Conservation (phyloP, 106 monocot species). For the Posidonia australis region DNA sequence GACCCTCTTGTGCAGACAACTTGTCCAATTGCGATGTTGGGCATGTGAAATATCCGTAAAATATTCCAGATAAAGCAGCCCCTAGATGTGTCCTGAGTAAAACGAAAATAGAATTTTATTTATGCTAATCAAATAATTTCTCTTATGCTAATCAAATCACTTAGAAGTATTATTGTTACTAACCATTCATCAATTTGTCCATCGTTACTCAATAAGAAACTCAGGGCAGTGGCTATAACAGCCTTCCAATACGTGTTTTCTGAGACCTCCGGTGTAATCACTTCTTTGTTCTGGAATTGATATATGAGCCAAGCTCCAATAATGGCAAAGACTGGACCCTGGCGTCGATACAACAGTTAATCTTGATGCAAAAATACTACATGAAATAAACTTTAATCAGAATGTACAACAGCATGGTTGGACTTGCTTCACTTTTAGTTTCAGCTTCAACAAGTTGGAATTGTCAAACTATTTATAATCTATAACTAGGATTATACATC, state of each 20-base stretch:
- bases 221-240: constrained; percentile 43
- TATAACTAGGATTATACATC: no score
- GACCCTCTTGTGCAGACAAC: constrained; percentile 19
- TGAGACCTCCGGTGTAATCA: constrained; percentile 27
- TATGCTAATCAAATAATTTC: not conserved
- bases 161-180: not conserved
- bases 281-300: constrained; percentile 56
- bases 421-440: no score
- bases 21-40: constrained; percentile 40
- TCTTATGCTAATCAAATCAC: not conserved
- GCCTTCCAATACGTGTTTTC: constrained; percentile 62
- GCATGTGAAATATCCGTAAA: constrained; percentile 52
- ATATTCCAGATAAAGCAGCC: constrained; percentile 42
- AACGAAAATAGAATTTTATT: not conserved
- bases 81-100: constrained; percentile 60
- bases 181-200: constrained; percentile 67
- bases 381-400: not conserved
- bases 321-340: constrained; percentile 69
- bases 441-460: no score
- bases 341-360: not conserved
- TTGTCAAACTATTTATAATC: no score
- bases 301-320: constrained; percentile 85
- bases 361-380: not conserved
- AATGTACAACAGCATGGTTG: not conserved
- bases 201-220: constrained; percentile 46